Conservation (phyloP, 148 eudicot species). For the Dysphania ambrosioides region DNA sequence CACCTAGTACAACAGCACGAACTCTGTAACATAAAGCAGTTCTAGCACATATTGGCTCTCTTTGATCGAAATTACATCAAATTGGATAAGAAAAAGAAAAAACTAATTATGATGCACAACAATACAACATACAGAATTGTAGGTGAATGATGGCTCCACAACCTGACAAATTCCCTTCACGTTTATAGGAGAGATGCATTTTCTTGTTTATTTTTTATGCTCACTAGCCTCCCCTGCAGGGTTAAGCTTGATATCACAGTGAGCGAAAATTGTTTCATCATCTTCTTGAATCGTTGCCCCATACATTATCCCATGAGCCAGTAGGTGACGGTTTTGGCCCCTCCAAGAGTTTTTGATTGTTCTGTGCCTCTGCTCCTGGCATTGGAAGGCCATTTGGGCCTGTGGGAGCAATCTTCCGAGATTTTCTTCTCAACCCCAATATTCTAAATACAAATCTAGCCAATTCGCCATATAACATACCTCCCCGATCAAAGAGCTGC, state of each 20-base stretch:
- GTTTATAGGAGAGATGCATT: not conserved
- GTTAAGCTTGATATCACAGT: not conserved
- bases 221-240: slow-evolving; percentile 17
- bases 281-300: slow-evolving; percentile 47
- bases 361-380: slow-evolving; percentile 42
- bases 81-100: not conserved
- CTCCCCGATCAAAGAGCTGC: slow-evolving; percentile 89
- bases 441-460: slow-evolving; percentile 88
- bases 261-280: slow-evolving; percentile 10
- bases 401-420: slow-evolving; percentile 49
- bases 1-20: not conserved
- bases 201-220: too few species aligned
- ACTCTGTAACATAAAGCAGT: not conserved
- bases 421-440: slow-evolving; percentile 60
- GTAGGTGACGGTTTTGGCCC: slow-evolving; percentile 60
- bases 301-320: slow-evolving; percentile 77
- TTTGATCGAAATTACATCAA: slow-evolving; percentile 9
- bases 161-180: slow-evolving; percentile 7
- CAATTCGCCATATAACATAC: slow-evolving; percentile 84
- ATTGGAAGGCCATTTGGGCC: slow-evolving; percentile 54
- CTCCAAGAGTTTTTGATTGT: slow-evolving; percentile 43
- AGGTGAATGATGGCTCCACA: slow-evolving; percentile 11
- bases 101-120: too few species aligned
- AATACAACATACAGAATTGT: slow-evolving; percentile 8
- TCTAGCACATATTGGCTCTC: not conserved